Evolutionary conservation across 23 red algal species (phyloP).

Genomic region (Gracilaria vermiculophylla): DNA sequence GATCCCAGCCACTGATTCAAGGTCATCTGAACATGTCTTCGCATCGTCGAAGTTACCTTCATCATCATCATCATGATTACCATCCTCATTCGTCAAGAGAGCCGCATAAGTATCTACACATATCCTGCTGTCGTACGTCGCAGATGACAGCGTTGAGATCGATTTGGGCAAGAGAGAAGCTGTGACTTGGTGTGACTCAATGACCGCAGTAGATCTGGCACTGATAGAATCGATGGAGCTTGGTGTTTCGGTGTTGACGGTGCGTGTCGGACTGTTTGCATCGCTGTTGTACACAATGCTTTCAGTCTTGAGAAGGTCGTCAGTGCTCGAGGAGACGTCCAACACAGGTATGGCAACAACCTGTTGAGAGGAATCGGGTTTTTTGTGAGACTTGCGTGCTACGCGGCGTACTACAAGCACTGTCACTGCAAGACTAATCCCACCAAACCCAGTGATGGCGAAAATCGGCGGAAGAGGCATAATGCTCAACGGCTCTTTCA

Average conservation of each 20-base stretch:
- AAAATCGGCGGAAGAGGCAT: slow-evolving; percentile 27
- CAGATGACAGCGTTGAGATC: slow-evolving; percentile 1
- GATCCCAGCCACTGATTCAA: neutral
- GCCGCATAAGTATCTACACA: slow-evolving; percentile 15
- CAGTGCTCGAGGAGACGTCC: neutral
- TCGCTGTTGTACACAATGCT: neutral
- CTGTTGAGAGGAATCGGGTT: neutral
- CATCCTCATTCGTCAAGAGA: neutral
- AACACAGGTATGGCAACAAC: neutral
- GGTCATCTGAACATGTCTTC: neutral
- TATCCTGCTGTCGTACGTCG: neutral
- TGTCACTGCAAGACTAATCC: slow-evolving; percentile 23
- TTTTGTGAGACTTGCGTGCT: neutral
- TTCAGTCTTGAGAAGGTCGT: neutral
- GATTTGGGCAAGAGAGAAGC: neutral
- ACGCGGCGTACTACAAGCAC: slow-evolving; percentile 25
- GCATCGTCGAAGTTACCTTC: neutral
- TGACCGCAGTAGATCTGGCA: neutral
- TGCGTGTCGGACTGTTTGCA: neutral
- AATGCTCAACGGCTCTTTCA: neutral
- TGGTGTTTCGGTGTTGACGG: neutral
- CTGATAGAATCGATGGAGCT: neutral
- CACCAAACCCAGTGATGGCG: slow-evolving; percentile 22
- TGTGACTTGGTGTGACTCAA: slow-evolving; percentile 14
- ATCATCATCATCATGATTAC: neutral